These are phyloP conservation scores for Alternaria sp. DNA, from an alignment of 2,329 filamentous ascomycete genomes.

Conservation along the genomic window DNA sequence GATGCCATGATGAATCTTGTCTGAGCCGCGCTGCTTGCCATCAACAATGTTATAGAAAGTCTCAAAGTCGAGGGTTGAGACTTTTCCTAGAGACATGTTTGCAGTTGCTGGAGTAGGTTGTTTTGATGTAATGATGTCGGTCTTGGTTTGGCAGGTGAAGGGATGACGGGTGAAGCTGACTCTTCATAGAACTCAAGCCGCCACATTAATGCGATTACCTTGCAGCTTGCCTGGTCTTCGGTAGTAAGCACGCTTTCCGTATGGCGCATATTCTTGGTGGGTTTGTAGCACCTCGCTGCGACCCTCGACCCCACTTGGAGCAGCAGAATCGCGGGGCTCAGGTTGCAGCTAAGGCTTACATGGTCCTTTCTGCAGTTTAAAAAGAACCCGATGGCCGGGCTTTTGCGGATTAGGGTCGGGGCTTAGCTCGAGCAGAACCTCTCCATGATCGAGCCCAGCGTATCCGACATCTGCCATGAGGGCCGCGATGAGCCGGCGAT, in stretches of 20 bases:
- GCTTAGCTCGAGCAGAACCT: not conserved
- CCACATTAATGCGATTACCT: not conserved
- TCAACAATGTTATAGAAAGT: constrained; percentile 64
- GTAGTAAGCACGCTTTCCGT: not conserved
- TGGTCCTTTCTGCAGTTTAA: not conserved
- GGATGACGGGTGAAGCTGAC: not conserved
- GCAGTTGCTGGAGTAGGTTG: constrained; percentile 4
- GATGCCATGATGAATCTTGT: constrained; percentile 56
- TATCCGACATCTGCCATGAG: no score
- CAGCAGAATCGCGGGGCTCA: constrained; percentile 28
- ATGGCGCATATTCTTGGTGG: not conserved
- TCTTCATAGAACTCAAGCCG: constrained; percentile 13
- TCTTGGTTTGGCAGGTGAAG: not conserved
- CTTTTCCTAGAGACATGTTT: constrained; percentile 58
- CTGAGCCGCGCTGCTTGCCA: constrained; percentile 57
- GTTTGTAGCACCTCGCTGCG: constrained; percentile 13
- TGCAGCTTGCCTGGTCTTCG: constrained; percentile 1
- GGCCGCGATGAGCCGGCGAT: not conserved
- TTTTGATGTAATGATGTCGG: not conserved
- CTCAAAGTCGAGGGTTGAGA: constrained; percentile 51
- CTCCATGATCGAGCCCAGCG: no score
- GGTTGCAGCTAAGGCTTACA: constrained; percentile 9
- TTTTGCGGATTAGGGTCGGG: not conserved
- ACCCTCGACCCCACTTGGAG: constrained; percentile 26
- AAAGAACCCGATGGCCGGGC: not conserved